Percentiles rank a stretch among this genome's conserved stretches.
Evolutionary conservation across 305 asterid genomes (phyloP).

Genomic region (Fraxinus dipetala): DNA sequence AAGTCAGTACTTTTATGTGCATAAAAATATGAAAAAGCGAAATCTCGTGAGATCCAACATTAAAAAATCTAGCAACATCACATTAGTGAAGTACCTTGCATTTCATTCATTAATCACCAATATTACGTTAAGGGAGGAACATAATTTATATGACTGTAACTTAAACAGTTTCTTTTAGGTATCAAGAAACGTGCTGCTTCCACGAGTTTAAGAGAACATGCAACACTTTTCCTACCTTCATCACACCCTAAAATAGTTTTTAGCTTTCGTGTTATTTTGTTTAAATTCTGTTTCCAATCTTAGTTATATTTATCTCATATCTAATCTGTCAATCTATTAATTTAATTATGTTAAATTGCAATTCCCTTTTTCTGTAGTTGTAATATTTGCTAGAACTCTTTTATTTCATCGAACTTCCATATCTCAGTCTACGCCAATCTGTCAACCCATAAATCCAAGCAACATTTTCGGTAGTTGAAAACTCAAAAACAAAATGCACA

Average conservation of each 20-base stretch:
- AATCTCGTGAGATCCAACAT: constrained; percentile 7
- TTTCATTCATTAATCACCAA: not conserved
- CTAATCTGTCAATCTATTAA: not conserved
- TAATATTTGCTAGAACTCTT: not conserved
- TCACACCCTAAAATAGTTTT: not conserved
- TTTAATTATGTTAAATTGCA: not conserved
- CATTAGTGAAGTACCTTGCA: not conserved
- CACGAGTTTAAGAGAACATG: not conserved
- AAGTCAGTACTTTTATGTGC: constrained; percentile 20
- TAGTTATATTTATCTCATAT: not conserved
- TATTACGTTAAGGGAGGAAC: not conserved
- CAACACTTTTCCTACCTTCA: constrained; percentile 1
- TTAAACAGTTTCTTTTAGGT: not conserved
- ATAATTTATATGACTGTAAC: not conserved
- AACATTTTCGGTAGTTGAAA: not conserved
- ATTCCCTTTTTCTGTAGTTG: not conserved
- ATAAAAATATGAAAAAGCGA: not conserved
- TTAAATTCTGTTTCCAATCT: not conserved
- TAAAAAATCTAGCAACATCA: constrained; percentile 1
- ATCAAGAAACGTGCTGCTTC: not conserved
- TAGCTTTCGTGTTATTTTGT: not conserved
- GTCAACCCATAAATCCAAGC: not conserved
- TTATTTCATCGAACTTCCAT: not conserved
- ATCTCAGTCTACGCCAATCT: not conserved
- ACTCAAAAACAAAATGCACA: not conserved